Evolutionary conservation across 345 rosid genomes (phyloP), one percentile per base, ranked within the genome.

Genomic region (Citrus unshiu): DNA sequence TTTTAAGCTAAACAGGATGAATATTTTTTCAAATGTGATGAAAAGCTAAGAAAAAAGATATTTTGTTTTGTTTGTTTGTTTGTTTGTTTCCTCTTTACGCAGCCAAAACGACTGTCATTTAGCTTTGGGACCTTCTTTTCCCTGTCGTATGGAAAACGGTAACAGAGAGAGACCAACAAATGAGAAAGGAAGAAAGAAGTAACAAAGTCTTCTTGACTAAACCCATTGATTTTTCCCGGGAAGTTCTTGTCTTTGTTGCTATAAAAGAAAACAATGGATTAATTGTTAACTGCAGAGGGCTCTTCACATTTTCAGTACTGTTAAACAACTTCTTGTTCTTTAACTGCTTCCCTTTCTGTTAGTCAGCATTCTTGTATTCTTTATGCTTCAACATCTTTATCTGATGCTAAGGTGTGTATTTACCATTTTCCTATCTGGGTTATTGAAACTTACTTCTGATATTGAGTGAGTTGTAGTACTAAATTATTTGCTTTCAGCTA

Each of bases 381-480:
- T 35, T n/a, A 37, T 67, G 71, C 49, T 67, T 16, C n/a, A 51
- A 9, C 21, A 32, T 72, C 10, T 61, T 19, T 34, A 7, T 25
- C 58, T 43, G 49, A 43, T 12, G 49, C 49, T 25, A 16, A 73
- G 68, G 68, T 25, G 5, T 60, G 68, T 39, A 7, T 39, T 27
- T 73, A 1, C 22, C 78, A 64, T 40, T 46, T 75, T 54, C 70
- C 49, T 68, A 46, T 46, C 70, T 64, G 61, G 78, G 61, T 63
- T 43, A 2, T 43, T 43, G 49, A 43, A 43, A 43, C 49, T 43
- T 43, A 43, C 49, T 2, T 43, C 49, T 43, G 49, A 43, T 43
- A 13, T 43, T 43, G 49, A 43, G 49, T 60, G 62, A 35, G 49
- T 66, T 12, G 16, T 70, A 0, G 59, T 29, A 21, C 54, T 7